Percentiles rank a stretch among this genome's conserved stretches.
Conservation (phyloP, 331 rosid species). For the Quercus lobata region DNA sequence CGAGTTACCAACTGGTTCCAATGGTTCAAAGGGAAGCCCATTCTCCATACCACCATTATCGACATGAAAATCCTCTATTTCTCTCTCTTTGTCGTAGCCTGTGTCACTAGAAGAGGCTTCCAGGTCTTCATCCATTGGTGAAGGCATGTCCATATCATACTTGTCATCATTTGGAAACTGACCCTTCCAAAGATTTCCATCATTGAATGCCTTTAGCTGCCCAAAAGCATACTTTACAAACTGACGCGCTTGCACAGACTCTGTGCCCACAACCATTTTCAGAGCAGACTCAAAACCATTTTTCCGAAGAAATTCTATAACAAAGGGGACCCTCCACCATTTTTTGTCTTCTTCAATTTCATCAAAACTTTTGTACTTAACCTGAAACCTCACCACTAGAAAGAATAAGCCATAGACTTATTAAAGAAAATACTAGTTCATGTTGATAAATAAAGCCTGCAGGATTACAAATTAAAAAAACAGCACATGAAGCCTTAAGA, state of each 20-base stretch:
- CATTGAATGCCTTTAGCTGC: constrained; percentile 74
- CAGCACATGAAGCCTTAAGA: neutral
- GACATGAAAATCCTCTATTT: constrained; percentile 26
- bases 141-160: constrained; percentile 27
- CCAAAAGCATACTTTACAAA: constrained; percentile 95
- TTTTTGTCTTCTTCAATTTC: constrained; percentile 74
- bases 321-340: constrained; percentile 81
- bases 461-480: neutral
- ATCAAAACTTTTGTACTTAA: constrained; percentile 76
- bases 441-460: neutral
- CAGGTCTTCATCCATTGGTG: constrained; percentile 19
- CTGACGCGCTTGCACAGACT: constrained; percentile 78
- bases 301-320: constrained; percentile 66
- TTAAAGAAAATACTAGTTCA: neutral
- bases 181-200: constrained; percentile 45
- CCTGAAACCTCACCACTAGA: constrained; percentile 48
- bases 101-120: constrained; percentile 29
- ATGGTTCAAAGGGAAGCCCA: constrained; percentile 31
- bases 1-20: constrained; percentile 29
- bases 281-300: constrained; percentile 74
- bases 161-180: constrained; percentile 29
- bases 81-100: constrained; percentile 21
- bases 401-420: neutral
- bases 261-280: constrained; percentile 62
- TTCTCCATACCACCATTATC: constrained; percentile 29